Evolutionary conservation across 2,329 filamentous ascomycete species (phyloP), one percentile per base, ranked within the genome.

Genomic region (Ceratocystis diversiconidia): DNA sequence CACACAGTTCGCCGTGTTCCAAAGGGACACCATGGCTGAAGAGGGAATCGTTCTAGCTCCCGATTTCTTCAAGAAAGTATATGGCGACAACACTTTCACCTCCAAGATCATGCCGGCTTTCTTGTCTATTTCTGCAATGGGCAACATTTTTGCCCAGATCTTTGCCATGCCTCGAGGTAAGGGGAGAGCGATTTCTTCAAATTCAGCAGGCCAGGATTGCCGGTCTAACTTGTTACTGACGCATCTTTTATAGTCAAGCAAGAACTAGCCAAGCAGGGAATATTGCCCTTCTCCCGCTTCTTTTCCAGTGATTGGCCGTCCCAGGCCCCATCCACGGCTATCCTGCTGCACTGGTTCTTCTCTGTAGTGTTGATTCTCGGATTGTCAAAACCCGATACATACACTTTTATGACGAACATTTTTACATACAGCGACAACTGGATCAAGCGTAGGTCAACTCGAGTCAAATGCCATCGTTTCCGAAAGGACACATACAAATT

Each of bases 251-350:
- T 46, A 66, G 65, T 85, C 8, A 85, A 83, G 69, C 83, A 85
- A 69, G 86, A 89, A 72, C 76, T 89, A 57, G 87, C 83, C 0
- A 87, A 87, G 70, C 86, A 90, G 70, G 85, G 85, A 0, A 75
- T 89, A 4, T 71, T 89, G 15, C 87, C 87, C 0, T 86, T 80
- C 65, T 84, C 82, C 68, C 78, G 78, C 1, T 82, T 89, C 72
- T 89, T 84, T 83, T 86, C 86, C 0, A 87, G 84, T 2, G 86
- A 85, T 70, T 82, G 80, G 73, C 87, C 86, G 0, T 86, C 85
- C 68, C 86, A 86, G 8, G 65, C 65, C 17, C 65, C 65, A 28
- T 57, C 65, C 12, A 64, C 62, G 1, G 52, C 65, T 32, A 66
- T 66, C 46, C 22, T 66, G 19, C 30, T 66, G 17, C 65, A 66